Percentiles rank a stretch among this genome's conserved stretches.
phyloP scores from a whole-genome alignment of 345 rosid genomes.

The Kandelia obovata region DNA sequence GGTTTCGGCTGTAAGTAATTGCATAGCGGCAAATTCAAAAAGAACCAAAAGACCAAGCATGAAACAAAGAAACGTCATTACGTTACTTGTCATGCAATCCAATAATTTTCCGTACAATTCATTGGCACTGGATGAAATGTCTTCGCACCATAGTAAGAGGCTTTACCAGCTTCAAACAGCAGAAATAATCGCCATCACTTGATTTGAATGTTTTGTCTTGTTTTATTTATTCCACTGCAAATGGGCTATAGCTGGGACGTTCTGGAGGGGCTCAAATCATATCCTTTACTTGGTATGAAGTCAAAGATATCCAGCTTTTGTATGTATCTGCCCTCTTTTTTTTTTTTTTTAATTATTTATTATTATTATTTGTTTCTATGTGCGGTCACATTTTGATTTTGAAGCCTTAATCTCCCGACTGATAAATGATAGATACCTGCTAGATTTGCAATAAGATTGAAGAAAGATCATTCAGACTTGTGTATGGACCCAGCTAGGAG shows the following conservation, averaged over 20 bases:
- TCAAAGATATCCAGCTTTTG: conserved; percentile 98
- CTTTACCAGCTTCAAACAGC: too few relatives aligned
- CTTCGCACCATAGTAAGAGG: too few relatives aligned
- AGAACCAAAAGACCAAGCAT: too few relatives aligned
- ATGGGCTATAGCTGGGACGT: conserved; percentile 54
- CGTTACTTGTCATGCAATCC: too few relatives aligned
- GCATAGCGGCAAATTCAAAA: too few relatives aligned
- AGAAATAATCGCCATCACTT: too few relatives aligned
- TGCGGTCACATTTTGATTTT: conserved; percentile 12
- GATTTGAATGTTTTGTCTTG: background rate
- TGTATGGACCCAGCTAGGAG: conserved; percentile 38
- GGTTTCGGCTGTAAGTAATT: too few relatives aligned
- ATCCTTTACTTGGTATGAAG: conserved; percentile 66
- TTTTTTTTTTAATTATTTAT: too few relatives aligned
- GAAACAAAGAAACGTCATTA: too few relatives aligned
- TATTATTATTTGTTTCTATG: conserved; percentile 6
- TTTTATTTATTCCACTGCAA: conserved; percentile 34
- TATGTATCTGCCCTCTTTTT: conserved; percentile 37
- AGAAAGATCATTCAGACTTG: conserved; percentile 37
- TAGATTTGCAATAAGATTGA: conserved; percentile 52
- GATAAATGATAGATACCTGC: conserved; percentile 57
- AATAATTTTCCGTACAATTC: too few relatives aligned
- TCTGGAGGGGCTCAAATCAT: conserved; percentile 60
- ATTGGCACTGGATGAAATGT: too few relatives aligned
- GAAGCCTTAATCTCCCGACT: conserved; percentile 4